These are phyloP conservation scores for Pythium aristosporum DNA, from an alignment of 352 stramenopile genomes.

Conservation along the genomic window DNA sequence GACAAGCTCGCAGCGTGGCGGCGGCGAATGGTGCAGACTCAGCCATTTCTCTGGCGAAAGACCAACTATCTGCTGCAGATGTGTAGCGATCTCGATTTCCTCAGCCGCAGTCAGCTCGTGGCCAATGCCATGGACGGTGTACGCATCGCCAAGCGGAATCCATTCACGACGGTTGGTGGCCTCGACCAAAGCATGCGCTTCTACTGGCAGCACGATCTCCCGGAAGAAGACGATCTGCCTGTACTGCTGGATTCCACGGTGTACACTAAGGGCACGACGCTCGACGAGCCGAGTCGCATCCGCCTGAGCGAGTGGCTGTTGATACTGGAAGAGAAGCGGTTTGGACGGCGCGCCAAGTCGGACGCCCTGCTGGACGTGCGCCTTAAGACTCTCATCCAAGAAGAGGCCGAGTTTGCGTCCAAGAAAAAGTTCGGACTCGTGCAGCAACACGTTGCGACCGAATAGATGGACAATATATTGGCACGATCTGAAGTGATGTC, in stretches of 20 bases:
- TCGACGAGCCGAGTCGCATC: conserved; percentile 50
- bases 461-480: background rate
- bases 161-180: conserved; percentile 68
- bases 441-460: background rate
- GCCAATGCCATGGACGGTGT: conserved; percentile 55
- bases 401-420: conserved; percentile 57
- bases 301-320: conserved; percentile 58
- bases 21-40: conserved; percentile 52
- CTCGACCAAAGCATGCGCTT: conserved; percentile 62
- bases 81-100: conserved; percentile 64
- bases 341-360: conserved; percentile 37
- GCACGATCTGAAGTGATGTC: too few relatives aligned
- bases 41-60: conserved; percentile 60
- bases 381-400: conserved; percentile 53
- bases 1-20: conserved; percentile 62
- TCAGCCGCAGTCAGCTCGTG: conserved; percentile 63
- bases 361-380: conserved; percentile 39
- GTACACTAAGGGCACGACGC: conserved; percentile 32
- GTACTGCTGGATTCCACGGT: conserved; percentile 57
- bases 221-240: conserved; percentile 49
- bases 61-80: conserved; percentile 74
- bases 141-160: conserved; percentile 56
- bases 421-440: conserved; percentile 45
- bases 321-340: conserved; percentile 53
- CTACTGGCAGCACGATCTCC: conserved; percentile 54